A percentile compares a stretch with the other conserved stretches of the same genome.
phyloP scores from a whole-genome alignment of 2,329 filamentous ascomycete species.

The Diaporthe destruens region DNA sequence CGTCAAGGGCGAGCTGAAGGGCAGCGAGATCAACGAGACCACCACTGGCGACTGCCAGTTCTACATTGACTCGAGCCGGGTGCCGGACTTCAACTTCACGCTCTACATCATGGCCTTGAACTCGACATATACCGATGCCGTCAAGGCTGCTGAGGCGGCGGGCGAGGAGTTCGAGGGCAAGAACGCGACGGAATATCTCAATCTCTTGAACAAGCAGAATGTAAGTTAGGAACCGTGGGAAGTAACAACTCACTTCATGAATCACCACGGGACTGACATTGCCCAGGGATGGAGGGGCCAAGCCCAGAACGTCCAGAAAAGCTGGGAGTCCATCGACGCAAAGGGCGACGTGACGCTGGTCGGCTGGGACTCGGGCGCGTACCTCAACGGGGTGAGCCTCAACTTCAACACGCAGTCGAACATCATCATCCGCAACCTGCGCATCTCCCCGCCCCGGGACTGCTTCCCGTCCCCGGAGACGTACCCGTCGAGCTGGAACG shows the following conservation, averaged over 20 bases:
- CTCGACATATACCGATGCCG: conserved; percentile 25
- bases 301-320: conserved; percentile 30
- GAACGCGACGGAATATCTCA: conserved; percentile 26
- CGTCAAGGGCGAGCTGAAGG: conserved; percentile 30
- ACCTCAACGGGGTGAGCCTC: conserved; percentile 27
- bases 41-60: conserved; percentile 23
- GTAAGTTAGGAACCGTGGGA: background rate
- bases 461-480: conserved; percentile 31
- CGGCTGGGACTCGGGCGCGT: conserved; percentile 26
- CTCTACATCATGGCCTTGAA: conserved; percentile 29
- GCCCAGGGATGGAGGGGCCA: conserved; percentile 20
- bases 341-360: conserved; percentile 27
- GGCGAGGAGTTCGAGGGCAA: conserved; percentile 26
- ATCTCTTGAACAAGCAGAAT: conserved; percentile 23
- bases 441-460: conserved; percentile 23
- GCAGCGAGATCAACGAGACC: conserved; percentile 30
- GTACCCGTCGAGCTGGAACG: conserved; percentile 28
- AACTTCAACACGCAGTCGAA: conserved; percentile 27
- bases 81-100: conserved; percentile 20
- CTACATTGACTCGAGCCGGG: conserved; percentile 29
- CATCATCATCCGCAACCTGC: conserved; percentile 33
- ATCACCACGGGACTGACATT: background rate
- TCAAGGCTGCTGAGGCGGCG: conserved; percentile 17
- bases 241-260: no score
- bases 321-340: conserved; percentile 25